Conservation (phyloP, 306 rosid species). For the Cucurbita argyrosperma region DNA sequence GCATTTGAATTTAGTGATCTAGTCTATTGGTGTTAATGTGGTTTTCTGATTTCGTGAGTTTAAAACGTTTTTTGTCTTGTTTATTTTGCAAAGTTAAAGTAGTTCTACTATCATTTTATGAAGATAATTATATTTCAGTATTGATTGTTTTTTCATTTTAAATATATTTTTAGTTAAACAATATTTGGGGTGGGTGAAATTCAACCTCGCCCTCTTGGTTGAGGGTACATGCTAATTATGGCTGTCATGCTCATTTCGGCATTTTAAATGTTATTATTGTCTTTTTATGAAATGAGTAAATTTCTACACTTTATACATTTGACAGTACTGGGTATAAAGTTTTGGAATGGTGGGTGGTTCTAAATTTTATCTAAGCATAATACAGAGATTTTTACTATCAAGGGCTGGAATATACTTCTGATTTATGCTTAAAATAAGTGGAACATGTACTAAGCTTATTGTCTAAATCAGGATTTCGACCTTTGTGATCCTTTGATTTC, state of each 20-base stretch:
- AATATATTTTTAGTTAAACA: too few relatives aligned
- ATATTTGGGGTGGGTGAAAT: too few relatives aligned
- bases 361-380: too few relatives aligned
- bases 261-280: neutral
- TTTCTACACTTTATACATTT: neutral
- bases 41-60: neutral
- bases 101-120: neutral
- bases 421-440: too few relatives aligned
- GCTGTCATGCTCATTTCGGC: too few relatives aligned
- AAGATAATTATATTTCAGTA: neutral
- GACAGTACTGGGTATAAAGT: neutral
- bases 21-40: neutral
- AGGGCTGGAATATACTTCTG: neutral
- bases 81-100: neutral
- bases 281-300: neutral
- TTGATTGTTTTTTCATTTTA: neutral
- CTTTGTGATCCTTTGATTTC: neutral
- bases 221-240: too few relatives aligned
- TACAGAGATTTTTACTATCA: too few relatives aligned
- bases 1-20: neutral
- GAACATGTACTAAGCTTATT: neutral
- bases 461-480: neutral
- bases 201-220: too few relatives aligned
- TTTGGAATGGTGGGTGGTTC: neutral
- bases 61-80: neutral